Conservation (phyloP, 1,139 yeast genomes). For the Pichia sp. region DNA sequence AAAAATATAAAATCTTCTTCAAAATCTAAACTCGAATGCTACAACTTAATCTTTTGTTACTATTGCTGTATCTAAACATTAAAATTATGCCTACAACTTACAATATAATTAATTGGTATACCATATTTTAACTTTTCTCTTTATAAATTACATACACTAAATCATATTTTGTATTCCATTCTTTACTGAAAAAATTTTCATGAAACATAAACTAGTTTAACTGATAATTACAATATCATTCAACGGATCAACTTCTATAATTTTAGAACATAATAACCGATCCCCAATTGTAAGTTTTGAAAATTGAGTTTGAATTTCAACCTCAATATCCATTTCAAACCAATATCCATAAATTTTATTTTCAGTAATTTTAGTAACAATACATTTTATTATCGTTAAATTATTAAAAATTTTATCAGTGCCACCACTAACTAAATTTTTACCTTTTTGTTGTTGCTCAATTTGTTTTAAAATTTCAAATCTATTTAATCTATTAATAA, state of each 20-base stretch:
- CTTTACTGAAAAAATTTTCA: too few relatives aligned
- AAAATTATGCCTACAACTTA: too few relatives aligned
- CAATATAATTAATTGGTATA: too few relatives aligned
- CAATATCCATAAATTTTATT: slow-evolving; percentile 35
- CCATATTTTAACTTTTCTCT: too few relatives aligned
- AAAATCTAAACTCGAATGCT: too few relatives aligned
- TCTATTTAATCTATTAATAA: slow-evolving; percentile 11
- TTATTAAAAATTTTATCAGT: slow-evolving; percentile 3
- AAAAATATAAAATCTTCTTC: too few relatives aligned
- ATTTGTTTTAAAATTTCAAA: slow-evolving; percentile 3
- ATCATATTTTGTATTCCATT: too few relatives aligned
- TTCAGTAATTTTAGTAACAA: slow-evolving; percentile 9
- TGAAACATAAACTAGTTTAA: slow-evolving; percentile 6
- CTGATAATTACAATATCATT: slow-evolving; percentile 34
- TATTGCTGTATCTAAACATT: too few relatives aligned
- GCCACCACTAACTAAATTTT: slow-evolving; percentile 12
- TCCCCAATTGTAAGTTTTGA: slow-evolving; percentile 33
- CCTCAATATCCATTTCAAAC: slow-evolving; percentile 40
- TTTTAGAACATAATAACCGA: slow-evolving; percentile 35
- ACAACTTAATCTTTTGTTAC: too few relatives aligned
- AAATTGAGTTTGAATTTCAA: slow-evolving; percentile 31
- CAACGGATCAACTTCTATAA: slow-evolving; percentile 35
- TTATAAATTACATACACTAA: too few relatives aligned
- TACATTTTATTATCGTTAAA: slow-evolving; percentile 2
- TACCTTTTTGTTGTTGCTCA: not conserved